Conservation (phyloP, 1,284 basidiomycete species). For the Tilletiaria anomala region DNA sequence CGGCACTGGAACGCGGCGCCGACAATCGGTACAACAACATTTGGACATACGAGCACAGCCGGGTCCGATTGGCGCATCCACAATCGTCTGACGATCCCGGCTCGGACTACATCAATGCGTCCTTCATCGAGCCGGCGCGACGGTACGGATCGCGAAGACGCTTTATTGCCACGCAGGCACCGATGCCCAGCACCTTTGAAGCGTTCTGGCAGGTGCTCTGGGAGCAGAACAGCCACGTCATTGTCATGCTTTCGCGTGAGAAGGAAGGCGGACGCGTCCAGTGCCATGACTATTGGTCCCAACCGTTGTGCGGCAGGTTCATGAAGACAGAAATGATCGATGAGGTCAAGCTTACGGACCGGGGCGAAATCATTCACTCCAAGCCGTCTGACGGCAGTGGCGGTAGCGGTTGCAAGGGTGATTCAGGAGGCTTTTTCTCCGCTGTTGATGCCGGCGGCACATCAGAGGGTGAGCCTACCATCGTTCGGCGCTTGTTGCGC, state of each 20-base stretch:
- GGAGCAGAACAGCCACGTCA: constrained; percentile 47
- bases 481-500: constrained; percentile 18
- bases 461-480: constrained; percentile 6
- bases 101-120: constrained; percentile 33
- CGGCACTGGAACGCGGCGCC: constrained; percentile 81
- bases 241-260: constrained; percentile 71
- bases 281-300: constrained; percentile 80
- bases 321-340: constrained; percentile 16
- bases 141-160: constrained; percentile 40
- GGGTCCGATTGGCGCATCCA: constrained; percentile 23
- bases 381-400: no score
- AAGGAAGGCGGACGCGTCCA: constrained; percentile 76
- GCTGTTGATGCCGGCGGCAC: neutral
- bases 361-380: no score
- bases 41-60: constrained; percentile 81
- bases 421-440: neutral
- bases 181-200: constrained; percentile 69
- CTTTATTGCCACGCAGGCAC: constrained; percentile 94
- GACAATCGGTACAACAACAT: constrained; percentile 81
- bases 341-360: constrained; percentile 14
- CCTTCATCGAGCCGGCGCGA: constrained; percentile 21
- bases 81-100: constrained; percentile 12
- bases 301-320: constrained; percentile 53
- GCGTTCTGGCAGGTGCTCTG: constrained; percentile 76
- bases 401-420: neutral